Evolutionary conservation across 441 rosid genomes (phyloP).

Genomic region (Pelargonium citronellum): DNA sequence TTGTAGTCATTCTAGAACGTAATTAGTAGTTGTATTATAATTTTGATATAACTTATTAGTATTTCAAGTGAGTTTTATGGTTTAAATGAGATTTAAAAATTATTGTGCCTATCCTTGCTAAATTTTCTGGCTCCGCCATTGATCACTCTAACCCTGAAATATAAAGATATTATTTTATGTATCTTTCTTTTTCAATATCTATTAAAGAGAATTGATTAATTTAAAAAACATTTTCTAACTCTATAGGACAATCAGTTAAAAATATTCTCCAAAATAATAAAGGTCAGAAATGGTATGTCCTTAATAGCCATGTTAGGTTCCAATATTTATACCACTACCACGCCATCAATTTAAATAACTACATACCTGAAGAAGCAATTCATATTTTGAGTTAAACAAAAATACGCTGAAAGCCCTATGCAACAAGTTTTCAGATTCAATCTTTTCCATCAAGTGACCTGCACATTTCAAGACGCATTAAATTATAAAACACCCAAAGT

Average conservation of each 20-base stretch:
- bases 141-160: too few species aligned
- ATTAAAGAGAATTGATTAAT: too few species aligned
- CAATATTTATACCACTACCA: constrained; percentile 8
- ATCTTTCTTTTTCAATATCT: neutral
- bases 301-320: too few species aligned
- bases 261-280: neutral
- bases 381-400: constrained; percentile 79
- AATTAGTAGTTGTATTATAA: too few species aligned
- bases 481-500: neutral
- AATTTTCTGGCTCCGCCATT: too few species aligned
- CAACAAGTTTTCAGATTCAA: constrained; percentile 60
- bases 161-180: neutral
- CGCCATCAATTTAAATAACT: neutral
- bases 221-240: too few species aligned
- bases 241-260: too few species aligned
- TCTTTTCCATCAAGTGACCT: constrained; percentile 98
- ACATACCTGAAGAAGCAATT: constrained; percentile 88
- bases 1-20: too few species aligned
- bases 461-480: constrained; percentile 10
- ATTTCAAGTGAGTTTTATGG: too few species aligned
- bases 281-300: neutral
- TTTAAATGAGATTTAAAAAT: too few species aligned
- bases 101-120: too few species aligned
- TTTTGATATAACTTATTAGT: too few species aligned
- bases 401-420: constrained; percentile 97